These are phyloP conservation scores for Scutellaria minor DNA, from an alignment of 257 asterid species.

Conservation along the genomic window DNA sequence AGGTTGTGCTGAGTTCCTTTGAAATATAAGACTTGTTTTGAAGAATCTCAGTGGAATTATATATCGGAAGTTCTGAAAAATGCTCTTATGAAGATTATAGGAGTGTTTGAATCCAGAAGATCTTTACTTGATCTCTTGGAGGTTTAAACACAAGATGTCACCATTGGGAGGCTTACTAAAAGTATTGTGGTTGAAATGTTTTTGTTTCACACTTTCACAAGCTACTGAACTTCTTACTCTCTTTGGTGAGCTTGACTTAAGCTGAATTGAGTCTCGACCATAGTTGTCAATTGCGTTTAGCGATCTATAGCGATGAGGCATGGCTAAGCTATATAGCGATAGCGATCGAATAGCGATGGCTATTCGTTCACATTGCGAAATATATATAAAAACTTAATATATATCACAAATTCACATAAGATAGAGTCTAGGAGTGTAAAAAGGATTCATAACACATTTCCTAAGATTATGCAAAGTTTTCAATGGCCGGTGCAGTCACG, in stretches of 20 bases:
- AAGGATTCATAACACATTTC: no score
- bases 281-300: no score
- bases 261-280: background rate
- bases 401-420: no score
- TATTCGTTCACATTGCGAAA: no score
- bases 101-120: background rate
- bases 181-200: background rate
- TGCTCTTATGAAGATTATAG: background rate
- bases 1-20: background rate
- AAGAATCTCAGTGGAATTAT: background rate
- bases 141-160: background rate
- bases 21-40: background rate
- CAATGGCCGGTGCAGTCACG: no score
- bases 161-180: background rate
- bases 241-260: background rate
- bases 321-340: no score
- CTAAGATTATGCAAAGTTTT: no score
- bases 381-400: no score
- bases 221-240: background rate
- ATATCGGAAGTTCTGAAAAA: background rate
- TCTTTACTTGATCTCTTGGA: background rate
- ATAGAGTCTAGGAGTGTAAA: no score
- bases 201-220: background rate
- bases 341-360: no score
- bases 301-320: no score